phyloP scores from a whole-genome alignment of 495 filamentous ascomycete species.

The Tricharina praecox region DNA sequence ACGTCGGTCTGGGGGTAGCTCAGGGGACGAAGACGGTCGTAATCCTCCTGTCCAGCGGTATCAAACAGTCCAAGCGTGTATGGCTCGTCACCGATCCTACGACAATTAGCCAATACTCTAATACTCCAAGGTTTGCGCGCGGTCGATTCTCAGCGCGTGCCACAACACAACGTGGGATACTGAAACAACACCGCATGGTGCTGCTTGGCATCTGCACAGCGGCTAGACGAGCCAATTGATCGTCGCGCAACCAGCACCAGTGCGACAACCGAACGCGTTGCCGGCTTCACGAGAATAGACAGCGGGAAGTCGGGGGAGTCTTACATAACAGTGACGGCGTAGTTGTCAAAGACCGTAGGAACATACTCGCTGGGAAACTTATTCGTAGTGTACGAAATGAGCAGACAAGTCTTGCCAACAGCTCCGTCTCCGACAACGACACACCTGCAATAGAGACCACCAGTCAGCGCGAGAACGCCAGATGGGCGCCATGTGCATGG shows the following conservation, averaged over 20 bases:
- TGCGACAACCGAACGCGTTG: neutral
- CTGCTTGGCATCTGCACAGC: conserved; percentile 2
- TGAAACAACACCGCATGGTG: conserved; percentile 3
- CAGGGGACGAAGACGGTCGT: conserved; percentile 86
- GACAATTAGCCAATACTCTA: conserved; percentile 7
- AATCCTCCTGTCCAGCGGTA: conserved; percentile 98
- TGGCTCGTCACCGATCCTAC: conserved; percentile 95
- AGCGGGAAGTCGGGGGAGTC: neutral
- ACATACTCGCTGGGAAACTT: conserved; percentile 99
- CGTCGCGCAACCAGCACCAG: neutral
- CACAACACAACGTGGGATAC: neutral
- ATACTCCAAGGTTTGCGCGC: no score
- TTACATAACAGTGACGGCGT: conserved; percentile 98
- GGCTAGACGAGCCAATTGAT: conserved; percentile 5
- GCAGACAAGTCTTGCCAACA: conserved; percentile 93
- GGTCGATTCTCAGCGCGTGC: no score
- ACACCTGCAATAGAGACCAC: conserved; percentile 36
- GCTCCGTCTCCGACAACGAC: conserved; percentile 98
- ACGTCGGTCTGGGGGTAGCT: conserved; percentile 98
- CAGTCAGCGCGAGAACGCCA: neutral
- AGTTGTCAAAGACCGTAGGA: conserved; percentile 97
- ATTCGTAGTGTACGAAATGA: conserved; percentile 99
- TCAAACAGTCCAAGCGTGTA: conserved; percentile 96
- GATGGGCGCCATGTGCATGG: neutral
- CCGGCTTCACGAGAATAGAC: neutral